Percentiles rank a stretch among this genome's conserved stretches.
Evolutionary conservation across 371 early-diverging fungal genomes (phyloP).

Genomic region (Basidiobolus heterosporus): DNA sequence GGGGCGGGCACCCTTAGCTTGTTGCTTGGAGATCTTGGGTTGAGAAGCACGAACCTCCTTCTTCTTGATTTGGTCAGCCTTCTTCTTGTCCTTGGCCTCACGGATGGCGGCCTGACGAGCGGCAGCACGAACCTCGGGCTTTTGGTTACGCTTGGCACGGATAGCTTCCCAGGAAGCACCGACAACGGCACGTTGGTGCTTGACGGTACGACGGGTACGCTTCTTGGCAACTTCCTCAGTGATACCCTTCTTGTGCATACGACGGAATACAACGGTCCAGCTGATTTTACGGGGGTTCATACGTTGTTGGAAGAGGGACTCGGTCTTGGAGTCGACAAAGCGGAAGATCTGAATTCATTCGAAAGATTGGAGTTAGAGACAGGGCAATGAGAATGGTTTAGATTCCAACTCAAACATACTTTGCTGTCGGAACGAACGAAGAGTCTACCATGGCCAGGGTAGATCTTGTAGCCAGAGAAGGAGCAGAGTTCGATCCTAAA

Average conservation of each 20-base stretch:
- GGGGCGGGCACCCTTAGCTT: slow-evolving; percentile 65
- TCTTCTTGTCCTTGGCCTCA: slow-evolving; percentile 78
- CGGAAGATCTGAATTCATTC: slow-evolving; percentile 55
- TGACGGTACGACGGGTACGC: slow-evolving; percentile 84
- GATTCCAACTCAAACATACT: slow-evolving; percentile 19
- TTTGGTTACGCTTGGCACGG: slow-evolving; percentile 88
- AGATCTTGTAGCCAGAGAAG: slow-evolving; percentile 95
- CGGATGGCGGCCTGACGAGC: slow-evolving; percentile 73
- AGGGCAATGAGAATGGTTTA: no score
- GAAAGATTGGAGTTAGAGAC: neutral
- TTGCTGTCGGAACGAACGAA: slow-evolving; percentile 83
- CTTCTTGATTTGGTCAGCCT: slow-evolving; percentile 63
- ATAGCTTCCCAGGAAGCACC: slow-evolving; percentile 90
- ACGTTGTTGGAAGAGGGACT: slow-evolving; percentile 87
- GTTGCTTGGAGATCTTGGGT: slow-evolving; percentile 73
- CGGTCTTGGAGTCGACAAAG: slow-evolving; percentile 88
- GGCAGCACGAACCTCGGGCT: slow-evolving; percentile 85
- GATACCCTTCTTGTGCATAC: slow-evolving; percentile 95
- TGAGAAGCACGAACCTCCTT: slow-evolving; percentile 27
- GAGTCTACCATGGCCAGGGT: slow-evolving; percentile 90
- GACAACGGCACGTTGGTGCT: slow-evolving; percentile 89
- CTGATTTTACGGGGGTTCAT: slow-evolving; percentile 92
- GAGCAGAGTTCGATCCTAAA: slow-evolving; percentile 76
- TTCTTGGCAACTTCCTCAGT: slow-evolving; percentile 91
- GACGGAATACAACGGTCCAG: slow-evolving; percentile 95